Percentiles rank a stretch among this genome's conserved stretches.
These are phyloP conservation scores for Peronospora belbahrii DNA, from an alignment of 352 stramenopile genomes.

Conservation along the genomic window DNA sequence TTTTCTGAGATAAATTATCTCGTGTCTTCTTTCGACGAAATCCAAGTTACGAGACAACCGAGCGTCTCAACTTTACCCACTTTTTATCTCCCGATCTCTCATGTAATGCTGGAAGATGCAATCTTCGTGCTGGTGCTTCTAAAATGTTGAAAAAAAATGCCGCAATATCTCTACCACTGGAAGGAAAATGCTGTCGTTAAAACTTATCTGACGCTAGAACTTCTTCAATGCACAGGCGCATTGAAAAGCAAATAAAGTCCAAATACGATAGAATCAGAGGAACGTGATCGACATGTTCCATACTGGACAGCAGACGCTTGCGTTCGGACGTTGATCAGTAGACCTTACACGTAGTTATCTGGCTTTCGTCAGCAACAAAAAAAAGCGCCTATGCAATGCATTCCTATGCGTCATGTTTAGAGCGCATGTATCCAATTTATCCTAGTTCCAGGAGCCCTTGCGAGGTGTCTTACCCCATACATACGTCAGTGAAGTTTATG, in stretches of 20 bases:
- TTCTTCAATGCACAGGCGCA: background rate
- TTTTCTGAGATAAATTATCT: background rate
- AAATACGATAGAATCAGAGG: constrained; percentile 10
- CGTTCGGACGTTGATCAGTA: constrained; percentile 11
- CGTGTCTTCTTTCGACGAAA: background rate
- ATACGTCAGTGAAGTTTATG: constrained; percentile 12
- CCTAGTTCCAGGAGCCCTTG: background rate
- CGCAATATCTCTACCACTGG: no score
- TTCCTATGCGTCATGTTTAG: constrained; percentile 3
- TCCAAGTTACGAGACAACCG: background rate
- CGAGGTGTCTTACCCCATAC: constrained; percentile 19
- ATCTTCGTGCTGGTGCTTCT: no score
- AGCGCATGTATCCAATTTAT: constrained; percentile 5
- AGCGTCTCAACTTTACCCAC: no score
- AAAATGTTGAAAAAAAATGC: no score
- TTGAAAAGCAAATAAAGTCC: constrained; percentile 11
- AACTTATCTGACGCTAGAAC: no score
- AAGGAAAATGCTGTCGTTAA: no score
- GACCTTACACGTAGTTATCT: constrained; percentile 1
- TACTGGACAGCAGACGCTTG: constrained; percentile 1
- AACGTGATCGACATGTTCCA: constrained; percentile 19
- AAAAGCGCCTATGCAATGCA: no score
- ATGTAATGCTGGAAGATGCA: no score
- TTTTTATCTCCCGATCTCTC: no score
- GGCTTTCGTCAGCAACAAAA: constrained; percentile 2